Conservation (phyloP, 179 eudicot species). For the Beta macrorhiza region DNA sequence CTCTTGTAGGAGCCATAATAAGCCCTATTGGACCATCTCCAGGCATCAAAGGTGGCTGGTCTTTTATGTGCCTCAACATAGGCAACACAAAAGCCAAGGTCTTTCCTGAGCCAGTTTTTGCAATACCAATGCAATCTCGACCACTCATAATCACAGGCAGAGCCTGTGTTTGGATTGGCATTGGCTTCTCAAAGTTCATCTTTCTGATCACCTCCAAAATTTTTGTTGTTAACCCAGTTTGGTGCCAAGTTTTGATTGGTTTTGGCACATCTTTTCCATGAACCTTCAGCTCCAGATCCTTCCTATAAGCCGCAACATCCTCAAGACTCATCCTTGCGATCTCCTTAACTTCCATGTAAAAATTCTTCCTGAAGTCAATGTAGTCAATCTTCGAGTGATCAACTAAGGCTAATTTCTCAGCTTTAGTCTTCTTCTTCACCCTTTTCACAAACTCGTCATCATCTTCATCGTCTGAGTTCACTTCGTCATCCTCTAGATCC, state of each 20-base stretch:
- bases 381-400: conserved; percentile 93
- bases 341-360: conserved; percentile 86
- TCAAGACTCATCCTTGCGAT: conserved; percentile 65
- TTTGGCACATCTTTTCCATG: conserved; percentile 92
- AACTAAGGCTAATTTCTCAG: conserved; percentile 69
- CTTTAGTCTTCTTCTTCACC: conserved; percentile 93
- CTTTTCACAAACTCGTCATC: conserved; percentile 90
- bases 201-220: conserved; percentile 74
- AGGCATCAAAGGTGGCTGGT: conserved; percentile 79
- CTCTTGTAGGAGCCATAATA: conserved; percentile 94
- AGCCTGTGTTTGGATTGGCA: conserved; percentile 92
- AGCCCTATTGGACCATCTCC: conserved; percentile 95
- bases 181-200: conserved; percentile 78
- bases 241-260: conserved; percentile 84
- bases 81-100: conserved; percentile 92
- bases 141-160: conserved; percentile 94
- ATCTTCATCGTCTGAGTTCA: conserved; percentile 69
- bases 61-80: conserved; percentile 90
- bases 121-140: conserved; percentile 91
- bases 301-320: conserved; percentile 69
- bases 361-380: conserved; percentile 73
- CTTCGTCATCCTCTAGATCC: conserved; percentile 48
- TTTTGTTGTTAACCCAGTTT: conserved; percentile 75
- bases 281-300: conserved; percentile 70
- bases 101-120: conserved; percentile 95